phyloP scores from a whole-genome alignment of 257 asterid species.

The Primulina huaijiensis region DNA sequence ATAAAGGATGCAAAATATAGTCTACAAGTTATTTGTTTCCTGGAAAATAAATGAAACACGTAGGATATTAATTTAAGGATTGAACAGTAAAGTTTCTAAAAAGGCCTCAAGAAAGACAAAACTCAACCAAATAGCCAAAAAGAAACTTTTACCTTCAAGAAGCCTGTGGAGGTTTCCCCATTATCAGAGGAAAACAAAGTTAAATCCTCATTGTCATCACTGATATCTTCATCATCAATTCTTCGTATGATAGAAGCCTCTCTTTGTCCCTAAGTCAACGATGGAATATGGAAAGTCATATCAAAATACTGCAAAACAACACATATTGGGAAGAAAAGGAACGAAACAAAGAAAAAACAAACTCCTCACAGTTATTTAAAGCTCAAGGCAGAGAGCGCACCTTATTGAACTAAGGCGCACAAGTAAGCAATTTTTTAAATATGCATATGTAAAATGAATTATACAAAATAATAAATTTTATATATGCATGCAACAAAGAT shows the following conservation, averaged over 20 bases:
- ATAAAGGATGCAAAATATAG: neutral
- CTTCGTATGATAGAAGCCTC: slow-evolving; percentile 41
- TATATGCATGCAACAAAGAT: neutral
- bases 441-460: too few relatives aligned
- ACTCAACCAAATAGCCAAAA: neutral
- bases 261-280: slow-evolving; percentile 42
- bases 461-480: too few relatives aligned
- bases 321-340: slow-evolving; percentile 9
- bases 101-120: neutral
- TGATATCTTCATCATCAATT: slow-evolving; percentile 62
- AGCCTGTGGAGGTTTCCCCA: slow-evolving; percentile 33
- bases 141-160: slow-evolving; percentile 42
- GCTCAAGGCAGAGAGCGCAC: too few relatives aligned
- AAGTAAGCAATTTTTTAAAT: too few relatives aligned
- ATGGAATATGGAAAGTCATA: slow-evolving; percentile 8
- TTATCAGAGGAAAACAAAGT: slow-evolving; percentile 20
- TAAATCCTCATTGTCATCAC: slow-evolving; percentile 39
- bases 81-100: neutral
- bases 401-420: too few relatives aligned
- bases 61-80: neutral
- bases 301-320: slow-evolving; percentile 7
- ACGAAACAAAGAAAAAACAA: neutral
- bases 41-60: too few relatives aligned
- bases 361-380: too few relatives aligned
- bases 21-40: neutral